phyloP scores from a whole-genome alignment of 2,329 filamentous ascomycete genomes.

The Beauveria asiatica region DNA sequence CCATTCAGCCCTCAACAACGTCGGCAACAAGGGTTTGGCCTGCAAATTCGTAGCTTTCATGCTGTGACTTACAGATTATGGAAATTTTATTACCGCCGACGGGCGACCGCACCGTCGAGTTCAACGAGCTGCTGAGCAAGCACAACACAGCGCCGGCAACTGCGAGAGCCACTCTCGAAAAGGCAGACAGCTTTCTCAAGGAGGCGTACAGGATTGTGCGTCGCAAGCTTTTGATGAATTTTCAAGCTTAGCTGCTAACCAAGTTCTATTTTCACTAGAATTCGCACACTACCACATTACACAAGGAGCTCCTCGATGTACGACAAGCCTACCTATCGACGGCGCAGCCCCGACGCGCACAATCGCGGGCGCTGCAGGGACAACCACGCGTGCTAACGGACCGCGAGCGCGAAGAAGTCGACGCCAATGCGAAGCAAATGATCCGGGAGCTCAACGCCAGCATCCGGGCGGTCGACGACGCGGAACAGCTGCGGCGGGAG shows the following conservation, averaged over 20 bases:
- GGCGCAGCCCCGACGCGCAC: conserved; percentile 52
- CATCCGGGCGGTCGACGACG: conserved; percentile 71
- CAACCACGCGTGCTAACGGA: conserved; percentile 59
- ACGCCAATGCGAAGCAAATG: conserved; percentile 76
- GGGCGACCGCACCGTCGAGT: conserved; percentile 57
- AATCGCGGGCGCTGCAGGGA: conserved; percentile 38
- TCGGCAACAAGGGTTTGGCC: neutral
- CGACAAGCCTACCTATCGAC: conserved; percentile 88
- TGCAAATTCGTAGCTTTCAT: too few species aligned
- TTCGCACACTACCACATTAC: conserved; percentile 71
- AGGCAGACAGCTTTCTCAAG: conserved; percentile 78
- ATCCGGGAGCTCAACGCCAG: conserved; percentile 77
- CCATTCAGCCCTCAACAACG: neutral
- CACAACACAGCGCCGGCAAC: conserved; percentile 44
- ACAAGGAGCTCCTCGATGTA: conserved; percentile 70
- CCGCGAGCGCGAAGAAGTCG: conserved; percentile 74
- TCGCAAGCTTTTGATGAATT: conserved; percentile 11
- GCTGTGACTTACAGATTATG: neutral
- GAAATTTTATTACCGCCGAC: conserved; percentile 3
- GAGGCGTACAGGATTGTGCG: conserved; percentile 88
- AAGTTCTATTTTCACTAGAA: conserved; percentile 46
- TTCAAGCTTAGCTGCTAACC: neutral
- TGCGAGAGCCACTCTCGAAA: conserved; percentile 36
- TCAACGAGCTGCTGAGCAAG: conserved; percentile 59
- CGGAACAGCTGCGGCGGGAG: conserved; percentile 72